phyloP scores from a whole-genome alignment of 2,329 filamentous ascomycete genomes.

The Calonectria pauciramosa region DNA sequence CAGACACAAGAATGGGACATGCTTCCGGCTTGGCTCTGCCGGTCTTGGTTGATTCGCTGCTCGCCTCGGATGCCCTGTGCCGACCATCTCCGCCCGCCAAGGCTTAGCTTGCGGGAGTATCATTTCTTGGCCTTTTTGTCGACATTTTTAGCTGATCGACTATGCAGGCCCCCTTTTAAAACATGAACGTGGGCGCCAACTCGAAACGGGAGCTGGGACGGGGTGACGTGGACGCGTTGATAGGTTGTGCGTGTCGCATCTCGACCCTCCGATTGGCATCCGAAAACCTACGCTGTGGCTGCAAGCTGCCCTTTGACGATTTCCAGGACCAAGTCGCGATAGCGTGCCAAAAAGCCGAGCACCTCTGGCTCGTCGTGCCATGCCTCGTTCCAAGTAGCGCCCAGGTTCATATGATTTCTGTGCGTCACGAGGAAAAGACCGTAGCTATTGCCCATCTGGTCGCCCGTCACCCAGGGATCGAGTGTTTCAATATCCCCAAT shows the following conservation, averaged over 20 bases:
- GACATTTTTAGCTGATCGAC: background rate
- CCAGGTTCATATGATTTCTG: background rate
- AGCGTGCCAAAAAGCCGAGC: background rate
- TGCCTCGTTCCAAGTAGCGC: background rate
- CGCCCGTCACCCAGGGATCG: background rate
- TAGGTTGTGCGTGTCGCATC: background rate
- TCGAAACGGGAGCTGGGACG: background rate
- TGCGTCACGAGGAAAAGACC: background rate
- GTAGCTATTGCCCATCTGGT: background rate
- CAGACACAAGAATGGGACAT: rapidly evolving
- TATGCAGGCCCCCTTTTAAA: background rate
- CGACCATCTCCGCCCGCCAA: background rate
- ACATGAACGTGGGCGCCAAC: background rate
- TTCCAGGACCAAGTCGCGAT: background rate
- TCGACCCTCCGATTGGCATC: background rate
- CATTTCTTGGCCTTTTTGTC: background rate
- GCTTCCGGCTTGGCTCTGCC: background rate
- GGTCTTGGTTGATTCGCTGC: background rate
- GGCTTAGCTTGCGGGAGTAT: background rate
- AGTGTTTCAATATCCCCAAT: background rate
- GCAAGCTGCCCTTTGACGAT: background rate
- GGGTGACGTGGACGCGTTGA: background rate
- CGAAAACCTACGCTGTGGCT: background rate
- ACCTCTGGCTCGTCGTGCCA: background rate
- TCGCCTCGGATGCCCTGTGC: background rate